A percentile compares a stretch with the other conserved stretches of the same genome.
Conservation (phyloP, 441 rosid species). For the Pelargonium myrrhifolium region DNA sequence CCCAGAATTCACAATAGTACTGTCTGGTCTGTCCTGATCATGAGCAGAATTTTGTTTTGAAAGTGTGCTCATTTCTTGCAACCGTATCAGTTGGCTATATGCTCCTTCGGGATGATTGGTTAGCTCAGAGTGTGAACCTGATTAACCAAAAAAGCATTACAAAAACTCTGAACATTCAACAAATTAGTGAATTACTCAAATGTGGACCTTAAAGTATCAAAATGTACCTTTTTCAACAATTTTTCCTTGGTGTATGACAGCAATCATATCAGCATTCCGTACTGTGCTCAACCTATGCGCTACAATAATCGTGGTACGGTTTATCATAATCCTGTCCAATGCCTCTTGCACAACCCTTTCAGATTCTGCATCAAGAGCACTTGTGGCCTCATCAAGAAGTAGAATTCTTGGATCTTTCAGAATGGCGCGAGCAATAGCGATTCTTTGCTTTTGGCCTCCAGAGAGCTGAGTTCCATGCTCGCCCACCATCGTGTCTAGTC, state of each 20-base stretch:
- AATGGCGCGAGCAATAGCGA: constrained; percentile 79
- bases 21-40: constrained; percentile 20
- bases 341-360: constrained; percentile 69
- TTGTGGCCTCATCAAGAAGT: constrained; percentile 80
- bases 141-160: constrained; percentile 4
- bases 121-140: constrained; percentile 66
- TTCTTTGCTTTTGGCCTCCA: constrained; percentile 78
- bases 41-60: constrained; percentile 17
- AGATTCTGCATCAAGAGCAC: constrained; percentile 71
- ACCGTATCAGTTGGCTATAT: constrained; percentile 44
- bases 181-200: not conserved
- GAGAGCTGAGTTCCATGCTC: constrained; percentile 76
- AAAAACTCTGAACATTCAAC: not conserved
- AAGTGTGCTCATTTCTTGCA: constrained; percentile 31
- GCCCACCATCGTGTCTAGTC: constrained; percentile 68
- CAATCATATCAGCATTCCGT: constrained; percentile 54
- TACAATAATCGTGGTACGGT: constrained; percentile 61
- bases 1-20: constrained; percentile 21
- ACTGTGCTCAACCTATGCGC: constrained; percentile 72
- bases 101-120: constrained; percentile 51
- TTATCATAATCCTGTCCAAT: constrained; percentile 45
- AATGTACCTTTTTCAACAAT: constrained; percentile 57
- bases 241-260: constrained; percentile 60
- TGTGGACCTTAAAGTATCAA: not conserved
- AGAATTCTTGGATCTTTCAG: constrained; percentile 57